Evolutionary conservation across 139 green algal genomes (phyloP).

Genomic region (Nannochloris sp.): DNA sequence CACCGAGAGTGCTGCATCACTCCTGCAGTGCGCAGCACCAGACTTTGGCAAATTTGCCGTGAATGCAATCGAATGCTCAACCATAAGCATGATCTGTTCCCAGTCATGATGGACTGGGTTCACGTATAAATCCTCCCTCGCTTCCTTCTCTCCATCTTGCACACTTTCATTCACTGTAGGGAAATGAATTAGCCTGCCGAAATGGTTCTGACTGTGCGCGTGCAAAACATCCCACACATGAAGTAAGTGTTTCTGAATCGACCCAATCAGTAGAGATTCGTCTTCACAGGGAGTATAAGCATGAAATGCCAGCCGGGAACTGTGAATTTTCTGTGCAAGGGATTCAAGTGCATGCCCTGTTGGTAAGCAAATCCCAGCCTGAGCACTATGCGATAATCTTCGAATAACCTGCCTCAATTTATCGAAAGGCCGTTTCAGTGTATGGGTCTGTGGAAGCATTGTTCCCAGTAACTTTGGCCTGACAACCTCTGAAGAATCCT

Average conservation of each 20-base stretch:
- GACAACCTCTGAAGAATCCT: not conserved
- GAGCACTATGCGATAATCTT: constrained; percentile 28
- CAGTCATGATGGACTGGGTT: constrained; percentile 32
- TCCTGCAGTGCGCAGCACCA: constrained; percentile 14
- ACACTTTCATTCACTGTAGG: not conserved
- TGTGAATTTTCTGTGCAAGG: constrained; percentile 15
- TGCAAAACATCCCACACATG: constrained; percentile 28
- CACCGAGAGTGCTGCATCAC: constrained; percentile 17
- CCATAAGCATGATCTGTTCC: constrained; percentile 18
- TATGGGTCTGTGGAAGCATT: constrained; percentile 21
- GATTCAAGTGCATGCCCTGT: constrained; percentile 12
- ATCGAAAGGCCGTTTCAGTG: constrained; percentile 28
- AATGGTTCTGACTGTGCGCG: constrained; percentile 26
- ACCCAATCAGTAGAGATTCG: constrained; percentile 5
- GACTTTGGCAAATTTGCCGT: constrained; percentile 13
- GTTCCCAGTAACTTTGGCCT: constrained; percentile 18
- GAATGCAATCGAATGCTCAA: constrained; percentile 19
- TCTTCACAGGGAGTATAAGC: not conserved
- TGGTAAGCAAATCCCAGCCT: constrained; percentile 21
- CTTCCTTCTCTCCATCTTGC: not conserved
- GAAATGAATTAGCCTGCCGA: constrained; percentile 20
- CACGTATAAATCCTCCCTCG: not conserved
- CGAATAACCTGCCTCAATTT: constrained; percentile 26
- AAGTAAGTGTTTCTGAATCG: constrained; percentile 23
- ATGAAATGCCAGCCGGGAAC: constrained; percentile 16